These are phyloP conservation scores for Cryptococcus floricola DNA, from an alignment of 1,284 basidiomycete genomes.

Conservation along the genomic window DNA sequence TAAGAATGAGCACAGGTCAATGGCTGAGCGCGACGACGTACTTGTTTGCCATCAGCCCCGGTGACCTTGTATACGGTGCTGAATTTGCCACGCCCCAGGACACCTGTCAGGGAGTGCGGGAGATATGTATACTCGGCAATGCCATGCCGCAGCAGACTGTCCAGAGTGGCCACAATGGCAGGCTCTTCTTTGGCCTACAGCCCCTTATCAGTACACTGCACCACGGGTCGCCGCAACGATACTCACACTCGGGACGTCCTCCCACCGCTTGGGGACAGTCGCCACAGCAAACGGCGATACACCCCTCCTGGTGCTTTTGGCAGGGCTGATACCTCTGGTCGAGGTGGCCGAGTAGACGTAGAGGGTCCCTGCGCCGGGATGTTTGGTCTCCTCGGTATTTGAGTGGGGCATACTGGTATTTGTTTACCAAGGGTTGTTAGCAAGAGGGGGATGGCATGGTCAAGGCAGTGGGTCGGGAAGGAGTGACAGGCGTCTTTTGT, in stretches of 20 bases:
- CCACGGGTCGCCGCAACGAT: background rate
- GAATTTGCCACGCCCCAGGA: conserved; percentile 53
- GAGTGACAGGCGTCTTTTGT: too few species aligned
- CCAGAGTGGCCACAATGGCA: conserved; percentile 21
- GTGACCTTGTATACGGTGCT: conserved; percentile 50
- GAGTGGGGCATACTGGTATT: background rate
- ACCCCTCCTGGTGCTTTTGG: background rate
- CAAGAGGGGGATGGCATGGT: too few species aligned
- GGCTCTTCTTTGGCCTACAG: conserved; percentile 12
- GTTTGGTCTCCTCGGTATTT: conserved; percentile 20
- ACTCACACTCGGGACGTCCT: conserved; percentile 9
- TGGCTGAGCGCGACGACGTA: conserved; percentile 20
- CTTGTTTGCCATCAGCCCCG: conserved; percentile 35
- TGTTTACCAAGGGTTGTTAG: too few species aligned
- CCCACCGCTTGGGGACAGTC: conserved; percentile 8
- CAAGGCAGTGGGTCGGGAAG: too few species aligned
- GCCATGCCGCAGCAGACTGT: conserved; percentile 45
- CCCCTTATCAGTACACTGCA: background rate
- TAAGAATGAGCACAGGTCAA: conserved; percentile 1
- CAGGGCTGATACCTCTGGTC: background rate
- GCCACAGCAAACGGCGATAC: background rate
- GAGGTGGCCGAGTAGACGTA: conserved; percentile 23
- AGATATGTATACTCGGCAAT: conserved; percentile 50
- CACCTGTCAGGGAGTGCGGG: conserved; percentile 27
- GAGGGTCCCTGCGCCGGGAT: conserved; percentile 38